Percentiles rank a stretch among this genome's conserved stretches.
These are phyloP conservation scores for Marchantia paleacea DNA, from an alignment of 225 moss, liverwort and hornwort species.

Conservation along the genomic window DNA sequence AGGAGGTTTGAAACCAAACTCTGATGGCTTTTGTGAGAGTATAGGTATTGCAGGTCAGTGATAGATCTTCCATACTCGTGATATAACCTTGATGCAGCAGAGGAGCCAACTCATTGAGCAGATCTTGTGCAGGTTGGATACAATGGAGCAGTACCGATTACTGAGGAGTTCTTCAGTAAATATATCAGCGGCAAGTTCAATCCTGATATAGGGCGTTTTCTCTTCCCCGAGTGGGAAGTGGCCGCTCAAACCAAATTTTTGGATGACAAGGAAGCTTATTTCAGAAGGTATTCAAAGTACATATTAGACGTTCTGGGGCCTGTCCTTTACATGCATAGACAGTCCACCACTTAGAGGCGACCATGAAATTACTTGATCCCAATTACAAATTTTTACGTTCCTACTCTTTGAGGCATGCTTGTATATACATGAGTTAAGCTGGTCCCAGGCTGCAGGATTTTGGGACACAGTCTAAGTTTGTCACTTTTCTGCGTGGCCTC, in stretches of 20 bases:
- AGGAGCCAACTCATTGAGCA: conserved; percentile 11
- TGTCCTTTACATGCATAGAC: background rate
- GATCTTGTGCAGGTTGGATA: conserved; percentile 59
- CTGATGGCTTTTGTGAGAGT: background rate
- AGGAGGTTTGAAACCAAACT: conserved; percentile 40
- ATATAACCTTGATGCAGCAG: background rate
- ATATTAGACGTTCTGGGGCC: background rate
- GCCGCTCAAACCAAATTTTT: conserved; percentile 58
- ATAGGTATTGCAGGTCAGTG: too few relatives aligned
- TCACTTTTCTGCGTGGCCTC: background rate
- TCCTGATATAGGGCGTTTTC: conserved; percentile 51
- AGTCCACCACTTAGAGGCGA: background rate
- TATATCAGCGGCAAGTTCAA: conserved; percentile 80
- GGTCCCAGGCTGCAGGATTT: background rate
- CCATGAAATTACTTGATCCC: too few relatives aligned
- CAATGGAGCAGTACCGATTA: conserved; percentile 62
- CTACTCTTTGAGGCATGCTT: background rate
- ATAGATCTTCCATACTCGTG: background rate
- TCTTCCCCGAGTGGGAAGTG: conserved; percentile 87
- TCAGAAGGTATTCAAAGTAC: conserved; percentile 56
- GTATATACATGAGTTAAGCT: background rate
- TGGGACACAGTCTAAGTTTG: background rate
- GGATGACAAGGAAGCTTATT: conserved; percentile 69
- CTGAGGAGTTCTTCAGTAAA: conserved; percentile 63
- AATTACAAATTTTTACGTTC: too few relatives aligned